Conservation (phyloP, 148 eudicot genomes). For the Heliamphora exappendiculata region DNA sequence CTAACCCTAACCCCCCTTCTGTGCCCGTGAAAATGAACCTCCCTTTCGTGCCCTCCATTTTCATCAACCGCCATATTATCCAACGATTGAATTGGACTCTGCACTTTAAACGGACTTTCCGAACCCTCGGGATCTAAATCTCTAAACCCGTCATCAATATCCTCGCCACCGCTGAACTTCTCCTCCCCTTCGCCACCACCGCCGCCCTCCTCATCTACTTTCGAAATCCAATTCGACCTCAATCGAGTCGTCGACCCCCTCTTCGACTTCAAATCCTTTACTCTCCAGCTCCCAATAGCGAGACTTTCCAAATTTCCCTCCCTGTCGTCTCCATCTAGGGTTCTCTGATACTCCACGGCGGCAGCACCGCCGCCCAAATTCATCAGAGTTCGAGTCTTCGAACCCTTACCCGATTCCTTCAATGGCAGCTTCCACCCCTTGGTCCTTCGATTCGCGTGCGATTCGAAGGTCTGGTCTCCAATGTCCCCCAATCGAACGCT, state of each 20-base stretch:
- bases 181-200: conserved; percentile 7
- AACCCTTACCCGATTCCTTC: conserved; percentile 10
- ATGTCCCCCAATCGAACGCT: conserved; percentile 41
- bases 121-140: conserved; percentile 29
- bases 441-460: conserved; percentile 9
- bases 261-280: conserved; percentile 10
- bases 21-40: conserved; percentile 15
- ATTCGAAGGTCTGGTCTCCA: conserved; percentile 25
- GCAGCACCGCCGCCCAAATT: not conserved
- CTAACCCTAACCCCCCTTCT: conserved; percentile 24
- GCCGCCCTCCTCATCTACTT: not conserved
- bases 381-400: not conserved
- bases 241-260: conserved; percentile 8
- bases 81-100: conserved; percentile 35
- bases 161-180: conserved; percentile 15
- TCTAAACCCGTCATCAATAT: conserved; percentile 30
- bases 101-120: conserved; percentile 34
- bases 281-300: conserved; percentile 14
- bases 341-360: not conserved
- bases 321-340: conserved; percentile 7
- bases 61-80: conserved; percentile 15
- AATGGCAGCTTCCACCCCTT: conserved; percentile 18
- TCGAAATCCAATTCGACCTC: conserved; percentile 11
- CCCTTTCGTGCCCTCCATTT: conserved; percentile 17
- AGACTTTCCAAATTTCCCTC: conserved; percentile 6